These are phyloP conservation scores for Acacia concinna DNA, from an alignment of 331 rosid genomes.

Conservation along the genomic window DNA sequence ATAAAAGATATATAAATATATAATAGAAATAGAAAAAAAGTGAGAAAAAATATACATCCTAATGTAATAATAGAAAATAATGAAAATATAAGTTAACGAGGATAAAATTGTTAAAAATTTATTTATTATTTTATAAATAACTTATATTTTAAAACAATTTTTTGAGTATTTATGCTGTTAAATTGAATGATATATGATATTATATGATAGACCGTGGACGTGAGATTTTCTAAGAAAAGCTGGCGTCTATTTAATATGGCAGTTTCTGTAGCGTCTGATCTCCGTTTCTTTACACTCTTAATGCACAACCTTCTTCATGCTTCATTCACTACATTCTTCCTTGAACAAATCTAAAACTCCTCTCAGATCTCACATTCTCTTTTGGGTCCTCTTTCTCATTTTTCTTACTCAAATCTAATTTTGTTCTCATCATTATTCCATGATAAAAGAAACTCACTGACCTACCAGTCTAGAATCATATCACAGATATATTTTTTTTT, in stretches of 20 bases:
- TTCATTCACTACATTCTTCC: constrained; percentile 26
- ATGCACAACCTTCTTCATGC: constrained; percentile 15
- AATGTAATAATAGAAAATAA: no score
- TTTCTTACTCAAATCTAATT: constrained; percentile 32
- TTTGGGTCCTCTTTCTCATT: constrained; percentile 6
- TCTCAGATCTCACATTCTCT: constrained; percentile 47
- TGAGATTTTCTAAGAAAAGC: not conserved
- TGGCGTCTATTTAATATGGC: constrained; percentile 27
- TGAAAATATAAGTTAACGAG: no score
- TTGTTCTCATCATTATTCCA: constrained; percentile 24
- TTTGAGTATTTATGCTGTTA: no score
- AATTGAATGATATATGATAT: no score
- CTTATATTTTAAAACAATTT: no score
- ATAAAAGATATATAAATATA: no score
- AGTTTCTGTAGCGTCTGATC: constrained; percentile 33
- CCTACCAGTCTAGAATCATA: constrained; percentile 8
- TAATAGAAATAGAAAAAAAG: no score
- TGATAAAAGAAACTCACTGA: constrained; percentile 29
- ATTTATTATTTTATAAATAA: no score
- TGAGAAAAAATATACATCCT: no score
- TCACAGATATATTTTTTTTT: constrained; percentile 14
- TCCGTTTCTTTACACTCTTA: not conserved
- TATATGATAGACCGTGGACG: not conserved
- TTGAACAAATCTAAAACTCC: constrained; percentile 13
- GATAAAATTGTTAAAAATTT: no score